Conservation (phyloP, 2,329 filamentous ascomycete species). For the Colletotrichum lentis region DNA sequence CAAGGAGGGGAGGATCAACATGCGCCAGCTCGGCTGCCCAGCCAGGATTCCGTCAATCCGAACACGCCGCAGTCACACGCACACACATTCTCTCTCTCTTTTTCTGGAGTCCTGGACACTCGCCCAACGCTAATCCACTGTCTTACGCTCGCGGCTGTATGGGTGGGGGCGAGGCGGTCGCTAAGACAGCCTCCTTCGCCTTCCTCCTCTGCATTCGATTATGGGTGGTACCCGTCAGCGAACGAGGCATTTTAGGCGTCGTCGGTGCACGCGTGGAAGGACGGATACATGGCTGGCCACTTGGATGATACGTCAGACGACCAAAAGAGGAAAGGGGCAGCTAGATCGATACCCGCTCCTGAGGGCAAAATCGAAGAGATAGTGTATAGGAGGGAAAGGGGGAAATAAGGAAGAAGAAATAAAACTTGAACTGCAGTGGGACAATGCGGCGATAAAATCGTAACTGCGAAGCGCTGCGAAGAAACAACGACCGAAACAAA, state of each 20-base stretch:
- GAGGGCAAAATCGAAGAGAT: background rate
- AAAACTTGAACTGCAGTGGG: background rate
- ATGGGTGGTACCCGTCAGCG: conserved; percentile 21
- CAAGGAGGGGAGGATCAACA: conserved; percentile 34
- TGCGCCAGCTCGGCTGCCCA: conserved; percentile 19
- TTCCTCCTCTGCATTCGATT: conserved; percentile 16
- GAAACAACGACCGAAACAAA: conserved; percentile 29
- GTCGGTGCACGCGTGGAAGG: background rate
- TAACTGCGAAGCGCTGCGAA: conserved; percentile 29
- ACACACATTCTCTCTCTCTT: too few relatives aligned
- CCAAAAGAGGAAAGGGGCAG: conserved; percentile 1
- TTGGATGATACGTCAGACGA: conserved; percentile 15
- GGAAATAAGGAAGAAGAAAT: background rate
- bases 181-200: conserved; percentile 30
- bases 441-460: conserved; percentile 27
- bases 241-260: conserved; percentile 20
- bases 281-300: conserved; percentile 5
- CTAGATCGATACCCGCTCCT: conserved; percentile 12
- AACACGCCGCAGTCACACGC: conserved; percentile 9
- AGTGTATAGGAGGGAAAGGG: too few relatives aligned
- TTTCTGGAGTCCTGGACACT: background rate
- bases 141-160: conserved; percentile 19
- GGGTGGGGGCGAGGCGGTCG: conserved; percentile 35
- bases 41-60: conserved; percentile 9
- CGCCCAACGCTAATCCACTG: conserved; percentile 6